phyloP scores from a whole-genome alignment of 129 eudicot species.

The sunflower (Helianthus annuus) region HanXRQr2.0-SUNRISE NC_035447.2:150776801-150777300 shows the following conservation, averaged over 20 bases:
- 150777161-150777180: constrained; percentile 82
- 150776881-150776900: constrained; percentile 20
- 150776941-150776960: constrained; percentile 24
- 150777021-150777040: constrained; percentile 34
- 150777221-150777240: constrained; percentile 44
- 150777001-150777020: constrained; percentile 67
- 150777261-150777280: background rate
- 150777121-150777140: constrained; percentile 79
- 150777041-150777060: constrained; percentile 47
- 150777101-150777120: constrained; percentile 71
- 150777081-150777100: constrained; percentile 58
- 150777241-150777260: constrained; percentile 8
- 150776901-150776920: constrained; percentile 21
- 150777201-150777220: constrained; percentile 21
- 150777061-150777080: constrained; percentile 17
- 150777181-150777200: too few relatives aligned
- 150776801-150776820: constrained; percentile 18
- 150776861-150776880: constrained; percentile 37
- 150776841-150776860: constrained; percentile 33
- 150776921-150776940: constrained; percentile 15
- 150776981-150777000: constrained; percentile 61
- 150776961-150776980: constrained; percentile 33
- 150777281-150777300: background rate
- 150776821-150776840: constrained; percentile 4
- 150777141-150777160: constrained; percentile 76